phyloP scores from a whole-genome alignment of 1,284 basidiomycete genomes.

The Cryptococcus wingfieldii region DNA sequence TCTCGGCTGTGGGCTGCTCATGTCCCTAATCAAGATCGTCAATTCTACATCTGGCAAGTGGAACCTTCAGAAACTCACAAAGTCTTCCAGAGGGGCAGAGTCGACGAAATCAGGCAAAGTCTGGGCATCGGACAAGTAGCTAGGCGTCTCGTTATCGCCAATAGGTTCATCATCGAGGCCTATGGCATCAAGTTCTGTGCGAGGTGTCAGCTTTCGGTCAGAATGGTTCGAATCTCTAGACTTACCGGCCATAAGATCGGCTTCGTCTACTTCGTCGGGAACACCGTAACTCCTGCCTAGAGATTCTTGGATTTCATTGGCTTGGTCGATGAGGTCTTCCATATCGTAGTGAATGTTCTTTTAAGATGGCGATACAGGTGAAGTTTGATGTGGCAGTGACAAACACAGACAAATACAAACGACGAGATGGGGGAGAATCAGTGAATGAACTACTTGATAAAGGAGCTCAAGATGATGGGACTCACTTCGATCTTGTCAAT shows the following conservation, averaged over 20 bases:
- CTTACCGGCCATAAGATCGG: constrained; percentile 90
- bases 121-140: constrained; percentile 77
- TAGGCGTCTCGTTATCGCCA: constrained; percentile 78
- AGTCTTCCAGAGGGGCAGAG: constrained; percentile 59
- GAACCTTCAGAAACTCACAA: constrained; percentile 20
- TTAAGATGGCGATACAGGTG: not conserved
- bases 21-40: not conserved
- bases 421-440: not conserved
- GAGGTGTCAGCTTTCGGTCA: not conserved
- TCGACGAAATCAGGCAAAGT: constrained; percentile 87
- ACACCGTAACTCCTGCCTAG: constrained; percentile 91
- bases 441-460: not conserved
- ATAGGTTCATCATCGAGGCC: constrained; percentile 61
- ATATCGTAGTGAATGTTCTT: constrained; percentile 94
- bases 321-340: constrained; percentile 95
- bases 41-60: not conserved
- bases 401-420: not conserved
- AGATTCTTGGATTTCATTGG: constrained; percentile 95
- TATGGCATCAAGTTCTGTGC: constrained; percentile 78
- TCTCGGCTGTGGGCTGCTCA: constrained; percentile 2
- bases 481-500: constrained; percentile 96
- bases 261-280: constrained; percentile 96
- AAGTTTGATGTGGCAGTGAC: not conserved
- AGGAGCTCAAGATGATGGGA: constrained; percentile 5
- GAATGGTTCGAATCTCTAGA: constrained; percentile 1